Evolutionary conservation across 2,329 filamentous ascomycete genomes (phyloP).

Genomic region (Hirsutella minnesotensis): DNA sequence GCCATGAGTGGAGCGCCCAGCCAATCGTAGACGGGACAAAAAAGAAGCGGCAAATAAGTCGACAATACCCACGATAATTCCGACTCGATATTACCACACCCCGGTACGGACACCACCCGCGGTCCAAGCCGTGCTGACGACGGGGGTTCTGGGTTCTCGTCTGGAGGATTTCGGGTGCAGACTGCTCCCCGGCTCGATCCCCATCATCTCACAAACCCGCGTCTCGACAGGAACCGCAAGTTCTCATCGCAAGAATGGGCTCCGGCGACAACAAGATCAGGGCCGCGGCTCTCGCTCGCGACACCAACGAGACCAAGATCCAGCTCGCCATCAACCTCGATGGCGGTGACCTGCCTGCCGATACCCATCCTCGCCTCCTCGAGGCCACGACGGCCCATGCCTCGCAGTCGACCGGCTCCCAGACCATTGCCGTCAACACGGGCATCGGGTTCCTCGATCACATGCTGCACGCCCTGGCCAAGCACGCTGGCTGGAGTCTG

Average conservation of each 20-base stretch:
- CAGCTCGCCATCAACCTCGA: constrained; percentile 87
- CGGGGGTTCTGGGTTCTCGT: no score
- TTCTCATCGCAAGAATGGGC: constrained; percentile 13
- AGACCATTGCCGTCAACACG: constrained; percentile 79
- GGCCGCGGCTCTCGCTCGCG: constrained; percentile 68
- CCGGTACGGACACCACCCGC: no score
- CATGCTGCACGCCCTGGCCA: constrained; percentile 94
- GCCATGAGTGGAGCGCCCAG: no score
- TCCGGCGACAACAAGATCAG: constrained; percentile 25
- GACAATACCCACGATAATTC: no score
- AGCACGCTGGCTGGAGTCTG: constrained; percentile 91
- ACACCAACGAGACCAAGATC: constrained; percentile 98
- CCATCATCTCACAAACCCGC: neutral
- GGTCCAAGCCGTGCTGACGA: no score
- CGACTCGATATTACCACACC: no score
- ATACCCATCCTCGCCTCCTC: constrained; percentile 45
- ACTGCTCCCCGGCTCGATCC: no score
- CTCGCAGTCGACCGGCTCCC: constrained; percentile 69
- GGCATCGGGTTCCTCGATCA: constrained; percentile 97
- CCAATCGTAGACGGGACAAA: neutral
- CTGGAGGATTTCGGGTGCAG: no score
- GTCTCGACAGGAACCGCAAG: constrained; percentile 11
- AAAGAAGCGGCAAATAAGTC: neutral
- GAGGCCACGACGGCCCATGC: constrained; percentile 55
- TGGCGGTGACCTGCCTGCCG: constrained; percentile 64